These are phyloP conservation scores for Colletotrichum kahawae DNA, from an alignment of 2,329 filamentous ascomycete genomes.

Conservation along the genomic window DNA sequence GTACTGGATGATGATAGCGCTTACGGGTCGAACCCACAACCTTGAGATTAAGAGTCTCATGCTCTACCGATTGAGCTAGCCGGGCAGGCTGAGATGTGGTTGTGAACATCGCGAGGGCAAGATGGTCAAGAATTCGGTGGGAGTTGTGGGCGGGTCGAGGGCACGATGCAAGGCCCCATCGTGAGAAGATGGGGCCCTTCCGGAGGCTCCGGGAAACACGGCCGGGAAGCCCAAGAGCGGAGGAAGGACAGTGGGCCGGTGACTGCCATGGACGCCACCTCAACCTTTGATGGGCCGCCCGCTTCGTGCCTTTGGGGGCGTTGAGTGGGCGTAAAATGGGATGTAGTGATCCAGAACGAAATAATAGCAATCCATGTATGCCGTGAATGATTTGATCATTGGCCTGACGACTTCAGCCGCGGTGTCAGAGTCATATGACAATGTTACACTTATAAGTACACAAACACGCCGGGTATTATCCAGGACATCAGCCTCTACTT, in stretches of 20 bases:
- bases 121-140: background rate
- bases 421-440: background rate
- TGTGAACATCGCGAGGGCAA: background rate
- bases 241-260: background rate
- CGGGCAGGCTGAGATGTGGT: background rate
- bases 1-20: background rate
- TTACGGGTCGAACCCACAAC: slow-evolving; percentile 27
- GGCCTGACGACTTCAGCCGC: background rate
- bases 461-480: background rate
- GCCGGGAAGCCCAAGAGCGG: background rate
- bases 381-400: background rate
- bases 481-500: background rate
- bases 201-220: background rate
- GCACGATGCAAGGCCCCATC: background rate
- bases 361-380: fast-evolving
- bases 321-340: background rate
- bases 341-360: background rate
- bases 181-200: background rate
- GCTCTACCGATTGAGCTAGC: slow-evolving; percentile 77
- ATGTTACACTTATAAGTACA: background rate
- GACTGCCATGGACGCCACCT: background rate
- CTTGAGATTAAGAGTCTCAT: slow-evolving; percentile 66
- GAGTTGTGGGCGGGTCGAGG: slow-evolving; percentile 1
- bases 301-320: fast-evolving
- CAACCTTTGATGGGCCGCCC: fast-evolving